Evolutionary conservation across 352 stramenopile species (phyloP), one percentile per base, ranked within the genome.

Genomic region (Halophytophthora batemanensis): DNA sequence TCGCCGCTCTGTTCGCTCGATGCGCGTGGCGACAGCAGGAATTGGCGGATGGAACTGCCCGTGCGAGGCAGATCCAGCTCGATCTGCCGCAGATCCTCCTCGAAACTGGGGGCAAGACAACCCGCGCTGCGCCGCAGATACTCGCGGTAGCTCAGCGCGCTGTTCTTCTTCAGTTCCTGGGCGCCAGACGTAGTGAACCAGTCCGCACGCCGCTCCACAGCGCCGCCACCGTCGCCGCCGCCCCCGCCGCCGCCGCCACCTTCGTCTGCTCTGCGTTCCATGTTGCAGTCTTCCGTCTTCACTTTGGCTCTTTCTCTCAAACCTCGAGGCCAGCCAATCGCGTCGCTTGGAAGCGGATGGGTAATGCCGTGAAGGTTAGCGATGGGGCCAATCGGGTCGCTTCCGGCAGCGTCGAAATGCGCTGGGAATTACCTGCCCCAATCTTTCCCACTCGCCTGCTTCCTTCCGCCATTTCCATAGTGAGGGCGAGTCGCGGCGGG

Each of bases 11-110:
- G 40, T 13, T 17, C 21, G 5, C 42, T 48, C 8, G 23, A 38
- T 14, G 54, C 50, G 6, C 36, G 14, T 13, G 48, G 40, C 35
- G 43, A 14, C 19, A 87, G 43, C 12, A 90, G 50, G 52, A 80
- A 87, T 47, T 77, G 67, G 36, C 66, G 63, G 13, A 88, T 60
- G 19, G 80, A 90, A 39, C 65, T 58, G 36, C 61, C 57, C 10
- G 77, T 79, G 23, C 80, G 80, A 22, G 73, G 61, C 28, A 90
- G 52, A 66, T 90, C 80, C 45, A 90, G 61, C 37, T 85, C 74
- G 39, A 90, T 86, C 66, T 90, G 80, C 31, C 59, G 57, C 44
- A 61, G 43, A 57, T 90, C 80, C 8, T 86, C 80, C n/a, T 78
- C 76, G 7, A 82, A 63, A 14, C 71, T 57, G 12, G 57, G 37